A percentile compares a stretch with the other conserved stretches of the same genome.
phyloP scores from a whole-genome alignment of 192 early-diverging fungal genomes.

The Linnemannia exigua region DNA sequence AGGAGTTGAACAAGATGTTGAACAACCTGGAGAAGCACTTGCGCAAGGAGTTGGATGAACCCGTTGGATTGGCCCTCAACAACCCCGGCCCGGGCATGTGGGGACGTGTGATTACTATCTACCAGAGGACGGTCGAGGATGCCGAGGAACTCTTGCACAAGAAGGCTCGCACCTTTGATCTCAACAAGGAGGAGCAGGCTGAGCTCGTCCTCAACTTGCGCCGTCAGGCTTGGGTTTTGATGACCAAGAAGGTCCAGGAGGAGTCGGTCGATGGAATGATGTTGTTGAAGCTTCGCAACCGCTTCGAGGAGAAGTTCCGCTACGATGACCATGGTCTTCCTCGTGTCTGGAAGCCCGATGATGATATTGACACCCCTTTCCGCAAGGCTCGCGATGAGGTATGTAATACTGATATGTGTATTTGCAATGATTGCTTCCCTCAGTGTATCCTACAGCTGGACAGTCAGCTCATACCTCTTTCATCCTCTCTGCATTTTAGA shows the following conservation, averaged over 20 bases:
- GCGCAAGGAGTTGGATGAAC: slow-evolving; percentile 75
- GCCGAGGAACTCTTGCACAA: slow-evolving; percentile 66
- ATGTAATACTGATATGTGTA: slow-evolving; percentile 2
- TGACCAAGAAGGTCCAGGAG: slow-evolving; percentile 81
- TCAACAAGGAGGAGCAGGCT: slow-evolving; percentile 65
- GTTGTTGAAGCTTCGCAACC: slow-evolving; percentile 81
- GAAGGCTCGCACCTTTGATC: slow-evolving; percentile 69
- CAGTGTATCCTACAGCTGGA: background rate
- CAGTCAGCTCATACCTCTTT: background rate
- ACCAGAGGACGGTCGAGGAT: slow-evolving; percentile 66
- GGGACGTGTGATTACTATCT: slow-evolving; percentile 74
- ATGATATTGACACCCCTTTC: slow-evolving; percentile 95
- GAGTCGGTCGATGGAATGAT: slow-evolving; percentile 89
- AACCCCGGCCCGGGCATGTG: slow-evolving; percentile 79
- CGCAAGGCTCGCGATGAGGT: slow-evolving; percentile 77
- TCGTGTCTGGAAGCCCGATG: slow-evolving; percentile 93
- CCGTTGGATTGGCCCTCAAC: slow-evolving; percentile 77
- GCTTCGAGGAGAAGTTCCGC: slow-evolving; percentile 93
- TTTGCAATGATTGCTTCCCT: background rate
- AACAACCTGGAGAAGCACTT: slow-evolving; percentile 72
- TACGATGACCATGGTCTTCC: slow-evolving; percentile 96
- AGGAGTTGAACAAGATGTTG: slow-evolving; percentile 77
- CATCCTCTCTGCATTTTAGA: slow-evolving; percentile 17
- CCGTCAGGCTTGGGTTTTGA: slow-evolving; percentile 79
- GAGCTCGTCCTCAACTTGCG: slow-evolving; percentile 67